Evolutionary conservation across 768 basidiomycete species (phyloP).

Genomic region (Phallus indusiatus): DNA sequence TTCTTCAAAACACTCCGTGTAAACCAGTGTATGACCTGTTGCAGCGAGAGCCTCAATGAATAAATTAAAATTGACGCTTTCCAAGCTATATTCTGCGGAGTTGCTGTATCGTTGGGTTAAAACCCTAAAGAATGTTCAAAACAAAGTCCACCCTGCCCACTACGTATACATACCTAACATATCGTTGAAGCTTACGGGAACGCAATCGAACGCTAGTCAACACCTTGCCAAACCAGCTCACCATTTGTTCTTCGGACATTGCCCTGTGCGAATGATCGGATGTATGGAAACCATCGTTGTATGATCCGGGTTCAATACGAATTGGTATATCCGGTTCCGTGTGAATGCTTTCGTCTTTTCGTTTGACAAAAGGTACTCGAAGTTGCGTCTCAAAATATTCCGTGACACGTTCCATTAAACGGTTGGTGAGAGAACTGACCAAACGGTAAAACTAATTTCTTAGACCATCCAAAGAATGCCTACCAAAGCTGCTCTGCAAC

Average conservation of each 20-base stretch:
- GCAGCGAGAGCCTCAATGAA: constrained; percentile 73
- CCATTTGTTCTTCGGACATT: constrained; percentile 77
- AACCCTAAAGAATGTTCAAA: constrained; percentile 30
- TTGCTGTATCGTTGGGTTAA: constrained; percentile 85
- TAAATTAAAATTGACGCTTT: constrained; percentile 60
- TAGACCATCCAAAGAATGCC: constrained; percentile 17
- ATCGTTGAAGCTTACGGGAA: constrained; percentile 89
- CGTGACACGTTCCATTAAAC: constrained; percentile 84
- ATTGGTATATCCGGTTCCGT: not conserved
- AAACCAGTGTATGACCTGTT: constrained; percentile 89
- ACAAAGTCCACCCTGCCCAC: not conserved
- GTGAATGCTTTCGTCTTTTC: constrained; percentile 2
- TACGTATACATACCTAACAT: constrained; percentile 58
- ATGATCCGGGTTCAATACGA: constrained; percentile 20
- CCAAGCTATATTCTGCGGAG: constrained; percentile 82
- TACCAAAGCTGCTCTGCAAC: constrained; percentile 97
- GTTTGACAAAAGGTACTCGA: constrained; percentile 27
- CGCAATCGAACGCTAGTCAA: constrained; percentile 86
- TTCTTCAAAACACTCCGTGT: constrained; percentile 77
- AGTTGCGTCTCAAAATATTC: constrained; percentile 95
- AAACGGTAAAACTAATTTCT: constrained; percentile 3
- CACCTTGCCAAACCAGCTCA: constrained; percentile 87
- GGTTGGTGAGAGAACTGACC: constrained; percentile 79
- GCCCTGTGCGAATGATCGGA: constrained; percentile 25
- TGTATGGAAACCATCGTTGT: constrained; percentile 13